phyloP scores from a whole-genome alignment of 805 yeast species.

The Spathaspora hagerdaliae region DNA sequence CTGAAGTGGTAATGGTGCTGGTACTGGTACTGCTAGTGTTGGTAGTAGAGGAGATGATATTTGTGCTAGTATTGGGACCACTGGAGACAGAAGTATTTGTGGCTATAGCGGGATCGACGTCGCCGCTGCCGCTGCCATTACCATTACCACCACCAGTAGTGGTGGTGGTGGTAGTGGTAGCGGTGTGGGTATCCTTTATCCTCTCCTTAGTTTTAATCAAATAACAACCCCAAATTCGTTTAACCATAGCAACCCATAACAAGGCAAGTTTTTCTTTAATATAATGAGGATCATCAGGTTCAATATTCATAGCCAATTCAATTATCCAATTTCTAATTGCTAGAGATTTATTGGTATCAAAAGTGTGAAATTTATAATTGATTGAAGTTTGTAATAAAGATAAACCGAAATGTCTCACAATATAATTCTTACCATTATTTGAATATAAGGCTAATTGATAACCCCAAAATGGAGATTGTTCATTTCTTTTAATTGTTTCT shows the following conservation, averaged over 20 bases:
- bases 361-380: constrained; percentile 50
- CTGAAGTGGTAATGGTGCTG: constrained; percentile 3
- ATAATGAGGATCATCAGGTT: constrained; percentile 77
- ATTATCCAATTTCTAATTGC: constrained; percentile 83
- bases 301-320: constrained; percentile 62
- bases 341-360: constrained; percentile 50
- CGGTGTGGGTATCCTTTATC: constrained; percentile 2
- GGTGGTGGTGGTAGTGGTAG: background rate
- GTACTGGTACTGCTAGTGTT: background rate
- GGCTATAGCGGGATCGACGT: background rate
- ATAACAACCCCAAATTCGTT: constrained; percentile 83
- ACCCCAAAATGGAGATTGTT: constrained; percentile 91
- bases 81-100: background rate
- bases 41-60: background rate
- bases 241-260: constrained; percentile 88
- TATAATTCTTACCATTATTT: constrained; percentile 52
- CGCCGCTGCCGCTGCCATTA: constrained; percentile 4
- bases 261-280: constrained; percentile 85
- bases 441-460: constrained; percentile 72
- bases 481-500: constrained; percentile 69
- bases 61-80: background rate
- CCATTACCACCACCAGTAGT: background rate
- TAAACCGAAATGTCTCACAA: constrained; percentile 88
- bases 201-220: constrained; percentile 31
- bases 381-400: constrained; percentile 75